Conservation (phyloP, 805 yeast genomes). For the Kurtzmaniella fragi region DNA sequence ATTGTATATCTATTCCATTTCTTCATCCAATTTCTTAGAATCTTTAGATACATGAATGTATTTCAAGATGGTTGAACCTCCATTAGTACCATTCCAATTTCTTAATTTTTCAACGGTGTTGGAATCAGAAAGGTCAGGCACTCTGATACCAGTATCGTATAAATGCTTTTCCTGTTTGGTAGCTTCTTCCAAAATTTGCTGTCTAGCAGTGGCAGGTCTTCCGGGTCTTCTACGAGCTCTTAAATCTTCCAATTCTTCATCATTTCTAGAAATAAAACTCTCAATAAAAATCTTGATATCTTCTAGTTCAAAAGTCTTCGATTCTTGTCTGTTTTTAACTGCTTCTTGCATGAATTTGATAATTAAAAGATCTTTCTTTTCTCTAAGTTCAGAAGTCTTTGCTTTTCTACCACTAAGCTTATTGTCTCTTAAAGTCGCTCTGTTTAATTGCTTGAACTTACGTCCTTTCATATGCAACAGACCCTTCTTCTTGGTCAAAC, state of each 20-base stretch:
- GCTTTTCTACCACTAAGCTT: constrained; percentile 60
- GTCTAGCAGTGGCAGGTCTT: constrained; percentile 74
- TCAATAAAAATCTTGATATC: constrained; percentile 61
- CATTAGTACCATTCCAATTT: constrained; percentile 78
- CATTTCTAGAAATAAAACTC: constrained; percentile 62
- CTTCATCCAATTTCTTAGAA: constrained; percentile 16
- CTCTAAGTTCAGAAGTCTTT: constrained; percentile 52
- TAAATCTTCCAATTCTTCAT: constrained; percentile 66
- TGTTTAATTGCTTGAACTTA: constrained; percentile 73
- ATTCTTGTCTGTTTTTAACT: constrained; percentile 23
- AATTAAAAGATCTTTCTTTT: constrained; percentile 51
- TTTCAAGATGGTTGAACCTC: constrained; percentile 65
- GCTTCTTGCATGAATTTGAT: constrained; percentile 45
- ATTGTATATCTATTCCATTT: constrained; percentile 8
- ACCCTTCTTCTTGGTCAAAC: constrained; percentile 49
- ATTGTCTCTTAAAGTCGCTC: constrained; percentile 83
- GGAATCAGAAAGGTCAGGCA: constrained; percentile 67
- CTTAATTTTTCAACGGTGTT: constrained; percentile 56
- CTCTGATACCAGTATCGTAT: constrained; percentile 59
- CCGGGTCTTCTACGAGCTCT: constrained; percentile 73
- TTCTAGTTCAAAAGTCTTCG: constrained; percentile 40
- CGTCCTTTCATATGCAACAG: constrained; percentile 84
- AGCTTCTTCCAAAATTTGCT: constrained; percentile 58
- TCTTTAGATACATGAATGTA: constrained; percentile 34
- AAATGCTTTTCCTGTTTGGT: constrained; percentile 57